Evolutionary conservation across 768 basidiomycete species (phyloP), one percentile per base, ranked within the genome.

Genomic region (Psilocybe tampanensis): DNA sequence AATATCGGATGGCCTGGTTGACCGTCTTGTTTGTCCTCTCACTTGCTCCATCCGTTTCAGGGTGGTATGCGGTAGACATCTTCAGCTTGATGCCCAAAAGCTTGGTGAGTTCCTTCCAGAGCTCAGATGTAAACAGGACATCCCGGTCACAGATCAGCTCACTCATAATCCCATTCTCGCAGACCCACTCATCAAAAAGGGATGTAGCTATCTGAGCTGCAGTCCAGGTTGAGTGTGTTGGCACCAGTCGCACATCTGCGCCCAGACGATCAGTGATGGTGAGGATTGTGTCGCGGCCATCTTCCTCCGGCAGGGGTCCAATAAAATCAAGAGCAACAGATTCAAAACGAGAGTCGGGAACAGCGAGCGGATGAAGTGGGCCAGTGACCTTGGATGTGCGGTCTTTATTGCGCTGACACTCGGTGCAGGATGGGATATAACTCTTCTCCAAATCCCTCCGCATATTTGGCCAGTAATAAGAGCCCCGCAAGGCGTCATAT

Each of bases 381-480:
- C 78, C 76, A 2, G 65, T 22, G 0, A 66, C 66, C 15, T 62
- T 62, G 0, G 61, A 50, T 0, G 72, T 76, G 0, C 56, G 45
- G 0, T 62, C 56, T 54, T 82, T 81, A 63, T 78, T 74, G 0
- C 70, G 52, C 47, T 77, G 74, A 42, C 80, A 83, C 0, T 70
- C 66, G 0, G 48, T 19, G 49, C 73, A 75, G 0, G 61, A 59
- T 0, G 71, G 71, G 0, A 80, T 67, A 55, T 80, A 80, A 1
- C 65, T 55, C 0, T 47, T 12, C 36, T 73, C 72, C 0, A 78
- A 61, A 22, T 72, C 61, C 7, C 47, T 41, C 49, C 70, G 62
- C 76, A 78, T 77, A 44, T 74, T 68, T 36, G 70, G 70, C 72
- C 71, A 71, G 48, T 72, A 76, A 42, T 68, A 76, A 0, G 66